Conservation (phyloP, 23 red algal species). For the Gracilaria vermiculophylla region DNA sequence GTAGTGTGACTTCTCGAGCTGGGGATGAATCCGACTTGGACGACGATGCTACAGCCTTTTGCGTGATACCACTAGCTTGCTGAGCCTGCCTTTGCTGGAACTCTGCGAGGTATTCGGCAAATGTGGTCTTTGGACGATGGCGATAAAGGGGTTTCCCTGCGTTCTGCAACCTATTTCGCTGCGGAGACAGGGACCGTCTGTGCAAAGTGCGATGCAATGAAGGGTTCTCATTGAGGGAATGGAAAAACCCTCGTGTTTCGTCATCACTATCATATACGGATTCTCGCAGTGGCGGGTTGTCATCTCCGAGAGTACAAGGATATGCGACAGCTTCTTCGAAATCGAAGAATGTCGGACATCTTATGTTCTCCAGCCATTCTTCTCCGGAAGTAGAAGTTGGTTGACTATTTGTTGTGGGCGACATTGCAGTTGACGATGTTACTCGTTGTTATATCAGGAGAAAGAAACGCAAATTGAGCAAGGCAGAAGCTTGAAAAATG, state of each 20-base stretch:
- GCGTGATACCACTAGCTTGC: not conserved
- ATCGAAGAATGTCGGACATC: slow-evolving; percentile 51
- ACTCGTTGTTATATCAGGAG: not conserved
- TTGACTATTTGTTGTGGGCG: not conserved
- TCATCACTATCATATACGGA: slow-evolving; percentile 68
- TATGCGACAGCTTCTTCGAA: slow-evolving; percentile 33
- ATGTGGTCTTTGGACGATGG: slow-evolving; percentile 39
- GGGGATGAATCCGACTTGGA: not conserved
- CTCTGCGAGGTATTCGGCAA: slow-evolving; percentile 38
- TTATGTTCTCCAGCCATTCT: slow-evolving; percentile 33
- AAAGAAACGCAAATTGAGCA: not conserved
- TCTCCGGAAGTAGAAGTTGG: slow-evolving; percentile 3
- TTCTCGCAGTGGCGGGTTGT: slow-evolving; percentile 52
- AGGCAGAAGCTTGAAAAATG: not conserved
- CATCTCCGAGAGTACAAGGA: slow-evolving; percentile 20
- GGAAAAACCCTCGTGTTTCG: slow-evolving; percentile 41
- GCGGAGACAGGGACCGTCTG: slow-evolving; percentile 9
- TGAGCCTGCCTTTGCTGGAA: not conserved
- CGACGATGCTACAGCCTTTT: not conserved
- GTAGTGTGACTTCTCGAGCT: not conserved
- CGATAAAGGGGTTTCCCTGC: slow-evolving; percentile 32
- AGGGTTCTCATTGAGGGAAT: not conserved
- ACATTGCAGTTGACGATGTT: not conserved
- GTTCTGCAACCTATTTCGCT: slow-evolving; percentile 8
- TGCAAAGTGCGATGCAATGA: slow-evolving; percentile 31